Percentiles rank a stretch among this genome's conserved stretches.
Evolutionary conservation across 768 basidiomycete genomes (phyloP).

Genomic region (Termitomyces sp.): DNA sequence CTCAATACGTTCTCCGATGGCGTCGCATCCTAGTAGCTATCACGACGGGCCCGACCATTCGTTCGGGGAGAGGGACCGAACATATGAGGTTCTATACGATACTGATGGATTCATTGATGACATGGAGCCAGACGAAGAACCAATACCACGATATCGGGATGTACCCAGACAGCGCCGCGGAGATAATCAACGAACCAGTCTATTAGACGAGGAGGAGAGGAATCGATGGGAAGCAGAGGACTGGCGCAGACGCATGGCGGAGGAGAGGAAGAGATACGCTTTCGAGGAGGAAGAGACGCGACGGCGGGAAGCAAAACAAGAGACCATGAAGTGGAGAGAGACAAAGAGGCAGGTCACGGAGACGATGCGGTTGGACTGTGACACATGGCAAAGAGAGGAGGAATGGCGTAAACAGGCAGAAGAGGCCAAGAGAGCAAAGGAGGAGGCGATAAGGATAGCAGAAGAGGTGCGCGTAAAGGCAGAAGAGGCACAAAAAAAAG

Average conservation of each 20-base stretch:
- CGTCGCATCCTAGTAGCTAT: constrained; percentile 13
- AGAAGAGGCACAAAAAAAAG: constrained; percentile 11
- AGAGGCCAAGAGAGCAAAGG: constrained; percentile 20
- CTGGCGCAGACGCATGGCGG: constrained; percentile 1
- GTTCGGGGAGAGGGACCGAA: constrained; percentile 15
- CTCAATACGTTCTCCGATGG: constrained; percentile 11
- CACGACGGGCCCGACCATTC: constrained; percentile 12
- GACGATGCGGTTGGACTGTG: constrained; percentile 9
- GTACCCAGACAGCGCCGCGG: not conserved
- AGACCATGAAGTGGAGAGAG: constrained; percentile 6
- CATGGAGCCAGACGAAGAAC: constrained; percentile 7
- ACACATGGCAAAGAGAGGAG: constrained; percentile 16
- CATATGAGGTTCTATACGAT: constrained; percentile 11
- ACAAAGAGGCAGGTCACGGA: constrained; percentile 9
- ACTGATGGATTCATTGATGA: constrained; percentile 16
- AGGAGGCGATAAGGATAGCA: constrained; percentile 12
- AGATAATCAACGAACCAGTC: not conserved
- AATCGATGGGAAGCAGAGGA: constrained; percentile 4
- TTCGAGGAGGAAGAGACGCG: constrained; percentile 9
- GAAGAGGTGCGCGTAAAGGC: constrained; percentile 8
- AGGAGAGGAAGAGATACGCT: constrained; percentile 3
- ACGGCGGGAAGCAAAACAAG: constrained; percentile 4
- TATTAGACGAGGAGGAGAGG: constrained; percentile 5
- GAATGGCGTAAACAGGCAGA: constrained; percentile 8
- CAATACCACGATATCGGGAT: constrained; percentile 2